Base-by-base conservation (phyloP, 176 grass and related monocot genomes). In the bread wheat (Triticum aestivum) region DNA sequence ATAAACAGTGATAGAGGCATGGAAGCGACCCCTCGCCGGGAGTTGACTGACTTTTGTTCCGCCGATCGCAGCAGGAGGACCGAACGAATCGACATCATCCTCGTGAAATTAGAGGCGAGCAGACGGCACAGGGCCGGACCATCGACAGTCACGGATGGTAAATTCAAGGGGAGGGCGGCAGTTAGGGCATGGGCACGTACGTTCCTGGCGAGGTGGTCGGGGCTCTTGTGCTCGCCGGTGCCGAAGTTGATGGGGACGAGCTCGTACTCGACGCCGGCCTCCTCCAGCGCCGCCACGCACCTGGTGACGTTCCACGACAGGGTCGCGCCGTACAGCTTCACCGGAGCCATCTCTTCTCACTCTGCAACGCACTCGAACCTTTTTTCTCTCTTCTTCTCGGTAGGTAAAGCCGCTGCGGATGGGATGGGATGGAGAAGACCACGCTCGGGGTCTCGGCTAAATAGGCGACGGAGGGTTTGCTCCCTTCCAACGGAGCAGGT, bases 201-300 rank as follows among this genome's bases (percentile, higher is more conserved):
- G 84, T 94, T 91, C 76, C 88, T 82, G 78, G 75, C 89, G 83
- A 94, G 86, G 83, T 91, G 88, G 47, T 84, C 86, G 76, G 92
- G 89, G 83, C 74, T 75, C 88, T 94, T 94, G 89, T 87, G 89
- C 88, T 94, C 89, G 67, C 61, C 92, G 83, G 86, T 91, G 89
- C 11, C 32, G 78, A 94, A 83, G 67, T 94, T 29, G 87, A 94
- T 79, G 65, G 86, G 82, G 54, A 94, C 88, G 61, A 94, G 2
- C 89, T 91, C 92, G 89, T 94, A 94, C 2, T 94, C 89, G 69
- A 52, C 61, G 62, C 89, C 92, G 79, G 82, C 83, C 79, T 94
- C 92, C 86, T 94, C 92, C 58, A 91, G 83, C 4, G 58, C 83
- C 82, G 32, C 41, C 54, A 71, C 76, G 76, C 87, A 91, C 82